phyloP scores from a whole-genome alignment of 1,139 yeast genomes.

The Sugiyamaella pinicola region DNA sequence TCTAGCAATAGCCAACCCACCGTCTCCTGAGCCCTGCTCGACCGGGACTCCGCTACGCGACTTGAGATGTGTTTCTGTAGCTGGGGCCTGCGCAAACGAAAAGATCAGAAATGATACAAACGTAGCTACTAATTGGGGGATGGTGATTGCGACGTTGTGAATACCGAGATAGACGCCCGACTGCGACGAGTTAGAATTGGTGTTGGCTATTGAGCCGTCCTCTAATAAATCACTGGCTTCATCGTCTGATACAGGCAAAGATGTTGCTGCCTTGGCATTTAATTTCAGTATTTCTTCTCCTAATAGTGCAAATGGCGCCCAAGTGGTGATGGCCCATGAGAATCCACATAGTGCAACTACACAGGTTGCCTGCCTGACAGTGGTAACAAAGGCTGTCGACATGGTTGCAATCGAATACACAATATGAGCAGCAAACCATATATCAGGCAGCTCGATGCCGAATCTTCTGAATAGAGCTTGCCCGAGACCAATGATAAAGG shows the following conservation, averaged over 20 bases:
- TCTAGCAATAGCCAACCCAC: slow-evolving; percentile 43
- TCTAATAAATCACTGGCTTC: not conserved
- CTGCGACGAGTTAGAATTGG: slow-evolving; percentile 24
- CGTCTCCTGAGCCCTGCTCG: slow-evolving; percentile 36
- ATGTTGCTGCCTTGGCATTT: not conserved
- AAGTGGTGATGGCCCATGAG: slow-evolving; percentile 47
- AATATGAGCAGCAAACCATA: slow-evolving; percentile 43
- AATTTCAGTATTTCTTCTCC: slow-evolving; percentile 43
- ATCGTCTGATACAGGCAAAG: slow-evolving; percentile 1
- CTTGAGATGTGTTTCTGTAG: slow-evolving; percentile 4
- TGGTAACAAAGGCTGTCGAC: slow-evolving; percentile 37
- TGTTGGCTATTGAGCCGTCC: slow-evolving; percentile 10
- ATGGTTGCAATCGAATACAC: slow-evolving; percentile 43
- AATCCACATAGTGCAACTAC: slow-evolving; percentile 44
- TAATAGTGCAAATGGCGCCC: slow-evolving; percentile 49
- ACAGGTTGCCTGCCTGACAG: slow-evolving; percentile 38
- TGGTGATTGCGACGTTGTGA: slow-evolving; percentile 46
- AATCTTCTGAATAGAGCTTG: slow-evolving; percentile 16
- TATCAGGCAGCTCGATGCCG: slow-evolving; percentile 28
- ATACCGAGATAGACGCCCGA: slow-evolving; percentile 46
- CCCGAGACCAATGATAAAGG: not conserved
- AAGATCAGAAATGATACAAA: slow-evolving; percentile 45
- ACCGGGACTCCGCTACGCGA: slow-evolving; percentile 15
- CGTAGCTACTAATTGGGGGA: slow-evolving; percentile 47
- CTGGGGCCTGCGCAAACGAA: slow-evolving; percentile 32